These are phyloP conservation scores for Komagataella phaffii DNA, from an alignment of 805 yeast species.

Conservation along the genomic window DNA sequence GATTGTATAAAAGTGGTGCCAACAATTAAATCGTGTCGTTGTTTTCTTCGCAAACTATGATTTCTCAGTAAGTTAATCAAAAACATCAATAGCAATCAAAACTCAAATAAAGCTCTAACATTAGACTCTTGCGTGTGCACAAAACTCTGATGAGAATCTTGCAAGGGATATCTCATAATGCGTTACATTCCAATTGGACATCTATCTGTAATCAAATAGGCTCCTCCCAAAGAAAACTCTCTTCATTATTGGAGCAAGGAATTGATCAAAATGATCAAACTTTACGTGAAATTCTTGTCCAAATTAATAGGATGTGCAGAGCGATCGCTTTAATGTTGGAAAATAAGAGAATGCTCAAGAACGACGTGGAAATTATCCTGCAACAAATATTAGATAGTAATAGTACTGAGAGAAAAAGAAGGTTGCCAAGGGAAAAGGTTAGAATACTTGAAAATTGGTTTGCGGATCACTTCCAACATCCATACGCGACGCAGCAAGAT, in stretches of 20 bases:
- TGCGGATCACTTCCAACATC: slow-evolving; percentile 1
- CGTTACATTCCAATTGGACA: neutral
- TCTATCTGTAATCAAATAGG: neutral
- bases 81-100: neutral
- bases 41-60: neutral
- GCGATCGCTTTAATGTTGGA: neutral
- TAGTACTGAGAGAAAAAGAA: neutral
- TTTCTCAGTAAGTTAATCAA: neutral
- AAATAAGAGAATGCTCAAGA: neutral
- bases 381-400: neutral
- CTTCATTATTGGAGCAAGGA: neutral
- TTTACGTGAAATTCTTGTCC: neutral
- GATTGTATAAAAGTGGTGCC: neutral
- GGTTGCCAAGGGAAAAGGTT: neutral
- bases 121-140: neutral
- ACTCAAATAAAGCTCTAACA: neutral
- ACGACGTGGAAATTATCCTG: neutral
- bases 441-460: neutral
- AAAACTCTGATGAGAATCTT: neutral
- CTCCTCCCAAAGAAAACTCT: neutral
- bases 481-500: slow-evolving; percentile 8
- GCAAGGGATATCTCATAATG: neutral
- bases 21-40: neutral
- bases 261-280: neutral
- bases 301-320: neutral